phyloP scores from a whole-genome alignment of 1,284 basidiomycete species.

The Anthracocystis walkeri region DNA sequence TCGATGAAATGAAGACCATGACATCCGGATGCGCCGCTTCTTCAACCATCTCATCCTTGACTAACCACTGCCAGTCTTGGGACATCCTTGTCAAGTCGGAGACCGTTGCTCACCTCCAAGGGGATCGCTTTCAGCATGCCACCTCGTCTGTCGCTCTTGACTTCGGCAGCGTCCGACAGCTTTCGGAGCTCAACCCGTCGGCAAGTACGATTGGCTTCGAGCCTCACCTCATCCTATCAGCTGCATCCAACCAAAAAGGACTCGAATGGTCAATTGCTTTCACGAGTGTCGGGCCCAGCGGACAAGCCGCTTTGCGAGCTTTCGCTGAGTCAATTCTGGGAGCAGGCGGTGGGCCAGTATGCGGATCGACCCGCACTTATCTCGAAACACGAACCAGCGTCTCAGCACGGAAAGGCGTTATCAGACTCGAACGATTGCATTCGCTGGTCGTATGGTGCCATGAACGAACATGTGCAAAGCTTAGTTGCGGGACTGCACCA shows the following conservation, averaged over 20 bases:
- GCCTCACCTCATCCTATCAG: slow-evolving; percentile 12
- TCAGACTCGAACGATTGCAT: slow-evolving; percentile 71
- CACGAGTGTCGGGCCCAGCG: slow-evolving; percentile 72
- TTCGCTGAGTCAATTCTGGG: slow-evolving; percentile 78
- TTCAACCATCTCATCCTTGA: not conserved
- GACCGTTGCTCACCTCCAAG: too few species aligned
- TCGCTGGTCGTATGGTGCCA: slow-evolving; percentile 80
- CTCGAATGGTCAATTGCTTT: slow-evolving; percentile 33
- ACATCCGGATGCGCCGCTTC: not conserved
- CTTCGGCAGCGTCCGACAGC: not conserved
- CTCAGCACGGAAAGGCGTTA: slow-evolving; percentile 73
- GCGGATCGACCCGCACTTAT: slow-evolving; percentile 76
- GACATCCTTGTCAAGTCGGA: not conserved
- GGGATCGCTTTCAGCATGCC: slow-evolving; percentile 9
- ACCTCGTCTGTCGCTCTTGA: slow-evolving; percentile 6
- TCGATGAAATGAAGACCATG: not conserved
- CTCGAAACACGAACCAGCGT: slow-evolving; percentile 75
- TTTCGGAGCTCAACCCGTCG: slow-evolving; percentile 2
- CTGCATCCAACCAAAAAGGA: slow-evolving; percentile 34
- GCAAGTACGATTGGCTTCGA: slow-evolving; percentile 15
- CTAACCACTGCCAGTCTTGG: not conserved
- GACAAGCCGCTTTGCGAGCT: slow-evolving; percentile 75
- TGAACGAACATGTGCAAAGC: slow-evolving; percentile 77
- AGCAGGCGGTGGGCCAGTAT: slow-evolving; percentile 74
- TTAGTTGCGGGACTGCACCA: slow-evolving; percentile 77